Evolutionary conservation across 345 rosid genomes (phyloP), one percentile per base, ranked within the genome.

Genomic region (Erucastrum elatum): DNA sequence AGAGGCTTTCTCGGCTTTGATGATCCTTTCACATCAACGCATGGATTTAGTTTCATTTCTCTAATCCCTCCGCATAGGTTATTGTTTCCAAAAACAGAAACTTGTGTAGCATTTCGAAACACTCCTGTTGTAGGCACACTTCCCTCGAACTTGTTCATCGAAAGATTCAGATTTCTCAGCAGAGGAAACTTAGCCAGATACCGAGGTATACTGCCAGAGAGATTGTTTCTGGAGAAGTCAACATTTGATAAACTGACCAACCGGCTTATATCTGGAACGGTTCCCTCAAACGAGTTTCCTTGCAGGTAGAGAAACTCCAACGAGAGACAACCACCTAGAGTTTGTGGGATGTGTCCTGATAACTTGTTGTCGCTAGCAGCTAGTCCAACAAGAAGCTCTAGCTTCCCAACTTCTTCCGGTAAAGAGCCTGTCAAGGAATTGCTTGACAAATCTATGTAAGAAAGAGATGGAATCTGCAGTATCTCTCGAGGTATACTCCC

Each of bases 211-310:
- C 0, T 12, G 64, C 77, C 83, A 70, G 80, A 81, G 61, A 81
- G 66, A 75, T 51, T 72, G 75, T 81, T 81, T 69, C 30, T 62
- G 33, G 84, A 81, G 30, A 81, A 35, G 80, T 81, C 84, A 16
- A 81, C 69, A 0, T 44, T 71, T n/a, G 0, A 61, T 2, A 81
- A 27, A 53, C 81, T 51, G 12, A 51, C 74, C 77, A 81, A 71
- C 66, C 53, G 56, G 11, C 70, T 66, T 71, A 81, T 71, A 61
- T 81, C 77, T 44, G 84, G 84, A 66, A 81, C 30, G 33, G 44
- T 51, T 72, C 84, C 84, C 0, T 81, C 77, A 61, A 81, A 81
- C 11, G 37, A 76, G 39, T 70, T 81, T 10, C 65, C 84, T 76
- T 81, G 84, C 71, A 81, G 3, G 34, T 4, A 76, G 60, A 81